A percentile compares a stretch with the other conserved stretches of the same genome.
These are phyloP conservation scores for Periconia sp. DNA, from an alignment of 2,329 filamentous ascomycete genomes.

Conservation along the genomic window DNA sequence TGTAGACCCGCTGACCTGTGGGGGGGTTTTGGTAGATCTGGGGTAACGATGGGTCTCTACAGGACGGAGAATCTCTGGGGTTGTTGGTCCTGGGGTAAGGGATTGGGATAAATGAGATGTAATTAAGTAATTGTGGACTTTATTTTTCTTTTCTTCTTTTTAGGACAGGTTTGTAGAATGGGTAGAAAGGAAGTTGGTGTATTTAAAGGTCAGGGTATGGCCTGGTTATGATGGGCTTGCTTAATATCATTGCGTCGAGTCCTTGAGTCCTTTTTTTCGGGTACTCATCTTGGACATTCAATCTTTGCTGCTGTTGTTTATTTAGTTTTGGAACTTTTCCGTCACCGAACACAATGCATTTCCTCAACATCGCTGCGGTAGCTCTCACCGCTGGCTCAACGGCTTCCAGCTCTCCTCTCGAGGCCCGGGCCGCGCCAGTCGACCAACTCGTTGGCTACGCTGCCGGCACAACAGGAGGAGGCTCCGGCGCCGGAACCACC, in stretches of 20 bases:
- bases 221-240: constrained; percentile 1
- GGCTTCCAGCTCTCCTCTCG: constrained; percentile 26
- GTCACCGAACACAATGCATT: constrained; percentile 28
- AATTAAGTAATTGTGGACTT: no score
- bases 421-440: constrained; percentile 33
- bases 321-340: not conserved
- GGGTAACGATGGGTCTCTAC: no score
- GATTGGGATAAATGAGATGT: no score
- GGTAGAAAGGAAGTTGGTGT: no score
- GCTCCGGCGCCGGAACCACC: constrained; percentile 61
- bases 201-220: constrained; percentile 6
- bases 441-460: constrained; percentile 52
- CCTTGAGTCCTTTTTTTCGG: constrained; percentile 11
- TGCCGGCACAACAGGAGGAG: constrained; percentile 62
- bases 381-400: constrained; percentile 34
- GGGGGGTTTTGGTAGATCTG: no score
- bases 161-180: no score
- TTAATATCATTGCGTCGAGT: constrained; percentile 16
- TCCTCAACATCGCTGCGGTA: constrained; percentile 28
- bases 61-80: no score
- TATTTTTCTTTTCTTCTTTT: no score
- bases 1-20: no score
- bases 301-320: constrained; percentile 14
- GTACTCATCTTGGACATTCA: constrained; percentile 7
- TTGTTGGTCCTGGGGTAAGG: no score